phyloP scores from a whole-genome alignment of 2,329 filamentous ascomycete genomes.

The Cladophialophora carrionii region DNA sequence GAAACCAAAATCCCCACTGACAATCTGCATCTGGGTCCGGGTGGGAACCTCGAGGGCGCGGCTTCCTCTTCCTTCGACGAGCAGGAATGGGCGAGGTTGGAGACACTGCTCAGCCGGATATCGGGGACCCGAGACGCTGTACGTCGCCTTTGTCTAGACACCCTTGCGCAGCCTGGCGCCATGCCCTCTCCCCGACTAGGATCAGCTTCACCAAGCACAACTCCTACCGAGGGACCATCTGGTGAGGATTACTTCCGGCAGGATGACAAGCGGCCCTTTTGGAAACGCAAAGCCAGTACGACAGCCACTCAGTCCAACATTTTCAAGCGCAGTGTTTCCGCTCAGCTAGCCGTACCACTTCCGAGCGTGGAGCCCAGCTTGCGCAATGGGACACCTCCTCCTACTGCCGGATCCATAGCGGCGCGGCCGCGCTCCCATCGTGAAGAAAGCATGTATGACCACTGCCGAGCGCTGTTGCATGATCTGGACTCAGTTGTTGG shows the following conservation, averaged over 20 bases:
- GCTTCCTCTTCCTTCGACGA: constrained; percentile 62
- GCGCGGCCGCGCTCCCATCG: constrained; percentile 41
- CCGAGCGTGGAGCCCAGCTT: constrained; percentile 42
- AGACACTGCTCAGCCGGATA: constrained; percentile 80
- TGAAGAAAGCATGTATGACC: constrained; percentile 73
- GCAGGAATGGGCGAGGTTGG: constrained; percentile 83
- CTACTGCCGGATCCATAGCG: constrained; percentile 1
- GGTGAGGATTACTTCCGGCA: constrained; percentile 44
- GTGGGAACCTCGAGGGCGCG: constrained; percentile 32
- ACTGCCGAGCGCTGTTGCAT: constrained; percentile 78
- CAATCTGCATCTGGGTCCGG: constrained; percentile 42
- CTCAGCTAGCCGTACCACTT: constrained; percentile 56
- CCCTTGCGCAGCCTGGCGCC: constrained; percentile 52
- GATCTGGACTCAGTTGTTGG: constrained; percentile 82
- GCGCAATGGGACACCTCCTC: constrained; percentile 33
- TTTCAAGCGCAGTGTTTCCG: constrained; percentile 56
- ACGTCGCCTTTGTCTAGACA: constrained; percentile 81
- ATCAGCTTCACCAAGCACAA: constrained; percentile 24
- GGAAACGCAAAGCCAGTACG: constrained; percentile 81
- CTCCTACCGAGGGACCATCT: constrained; percentile 41
- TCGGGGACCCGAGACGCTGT: constrained; percentile 87
- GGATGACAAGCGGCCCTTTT: constrained; percentile 74
- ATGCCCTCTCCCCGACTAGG: constrained; percentile 36
- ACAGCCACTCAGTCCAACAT: constrained; percentile 46
- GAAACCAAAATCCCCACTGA: constrained; percentile 41